Evolutionary conservation across 2,329 filamentous ascomycete genomes (phyloP), one percentile per base, ranked within the genome.

Genomic region (Ascochyta lentis): DNA sequence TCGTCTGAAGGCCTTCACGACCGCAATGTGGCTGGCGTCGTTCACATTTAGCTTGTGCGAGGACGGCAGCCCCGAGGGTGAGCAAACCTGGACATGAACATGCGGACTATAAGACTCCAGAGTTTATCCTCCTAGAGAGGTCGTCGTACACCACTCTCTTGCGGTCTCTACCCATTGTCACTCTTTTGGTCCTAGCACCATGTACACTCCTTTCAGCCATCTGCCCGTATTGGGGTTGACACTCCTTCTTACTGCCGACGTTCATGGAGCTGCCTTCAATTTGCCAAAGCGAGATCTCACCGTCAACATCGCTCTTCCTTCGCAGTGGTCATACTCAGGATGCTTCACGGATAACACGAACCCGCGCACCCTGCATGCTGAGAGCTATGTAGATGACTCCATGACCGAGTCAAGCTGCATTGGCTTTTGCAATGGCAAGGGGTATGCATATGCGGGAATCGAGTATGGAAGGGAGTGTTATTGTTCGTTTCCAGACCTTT

Each of bases 401-500:
- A 46, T 46, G 43, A 46, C 43, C 4, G 31, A 37, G n/a, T 46
- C 43, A 3, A 46, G 15, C 15, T 46, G 43, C 5, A 46, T 46
- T 31, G 37, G 10, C 23, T 37, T 15, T 22, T 46, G 43, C 7
- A 26, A 26, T 2, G 9, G 23, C 16, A 38, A 23, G 15, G 33
- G 33, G 22, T 15, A 22, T 33, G 10, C 31, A 15, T 33, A 33
- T 15, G 31, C 31, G 13, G 31, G 31, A 15, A 33, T 33, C 31
- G 31, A 33, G 31, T 33, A 33, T 12, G 31, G 31, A 12, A 15
- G 10, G 10, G 31, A 33, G 31, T 33, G 31, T 33, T 33, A 33
- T 10, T 33, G 31, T 33, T 5, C 3, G 31, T 33, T 12, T 15
- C 5, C 31, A n/a, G 31, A 33, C 5, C 5, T 15, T 5, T 13